These are phyloP conservation scores for Gossypium thurberi DNA, from an alignment of 345 rosid genomes.

Conservation along the genomic window DNA sequence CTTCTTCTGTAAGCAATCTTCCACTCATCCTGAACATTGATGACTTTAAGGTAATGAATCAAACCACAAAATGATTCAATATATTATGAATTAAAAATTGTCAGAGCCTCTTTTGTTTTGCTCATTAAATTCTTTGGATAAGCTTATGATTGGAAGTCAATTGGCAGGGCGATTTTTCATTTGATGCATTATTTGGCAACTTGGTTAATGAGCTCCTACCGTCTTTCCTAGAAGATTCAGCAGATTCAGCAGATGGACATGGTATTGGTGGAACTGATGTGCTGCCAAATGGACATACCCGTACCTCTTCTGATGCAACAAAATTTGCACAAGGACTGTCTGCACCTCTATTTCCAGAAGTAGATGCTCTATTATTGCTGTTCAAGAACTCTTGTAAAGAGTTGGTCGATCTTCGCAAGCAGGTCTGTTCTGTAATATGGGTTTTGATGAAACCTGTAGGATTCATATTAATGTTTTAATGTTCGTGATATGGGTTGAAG, in stretches of 20 bases:
- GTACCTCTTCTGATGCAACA: conserved; percentile 51
- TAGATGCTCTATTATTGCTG: conserved; percentile 73
- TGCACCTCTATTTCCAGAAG: conserved; percentile 89
- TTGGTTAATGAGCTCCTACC: conserved; percentile 81
- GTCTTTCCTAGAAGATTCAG: conserved; percentile 76
- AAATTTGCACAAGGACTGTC: conserved; percentile 44
- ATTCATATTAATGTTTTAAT: conserved; percentile 9
- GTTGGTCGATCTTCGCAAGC: conserved; percentile 82
- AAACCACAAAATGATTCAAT: neutral
- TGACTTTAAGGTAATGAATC: conserved; percentile 75
- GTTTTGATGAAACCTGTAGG: neutral
- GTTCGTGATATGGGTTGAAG: conserved; percentile 37
- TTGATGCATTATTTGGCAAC: conserved; percentile 91
- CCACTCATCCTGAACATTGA: conserved; percentile 83
- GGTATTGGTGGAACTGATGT: conserved; percentile 53
- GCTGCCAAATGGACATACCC: conserved; percentile 60
- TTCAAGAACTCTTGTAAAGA: conserved; percentile 87
- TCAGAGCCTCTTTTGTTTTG: conserved; percentile 1
- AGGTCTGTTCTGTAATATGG: conserved; percentile 34
- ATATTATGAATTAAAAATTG: conserved; percentile 2
- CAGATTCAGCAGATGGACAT: conserved; percentile 58
- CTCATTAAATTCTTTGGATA: neutral
- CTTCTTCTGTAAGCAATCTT: conserved; percentile 49
- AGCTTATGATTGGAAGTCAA: neutral
- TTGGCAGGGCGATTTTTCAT: conserved; percentile 89